Evolutionary conservation across 768 basidiomycete genomes (phyloP).

Genomic region (Mycena leptocephala): DNA sequence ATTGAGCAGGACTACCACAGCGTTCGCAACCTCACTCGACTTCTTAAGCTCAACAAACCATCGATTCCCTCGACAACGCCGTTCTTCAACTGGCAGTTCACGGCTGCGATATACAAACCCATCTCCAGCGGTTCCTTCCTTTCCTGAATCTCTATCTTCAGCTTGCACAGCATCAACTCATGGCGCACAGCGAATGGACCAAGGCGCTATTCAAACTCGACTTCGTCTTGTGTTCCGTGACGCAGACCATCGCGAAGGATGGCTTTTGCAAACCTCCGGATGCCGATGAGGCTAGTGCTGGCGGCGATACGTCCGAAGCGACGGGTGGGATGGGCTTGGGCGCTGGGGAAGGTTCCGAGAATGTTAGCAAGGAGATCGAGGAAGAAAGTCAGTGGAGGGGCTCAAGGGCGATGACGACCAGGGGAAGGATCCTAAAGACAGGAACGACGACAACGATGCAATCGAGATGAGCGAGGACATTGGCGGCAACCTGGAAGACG

Average conservation of each 20-base stretch:
- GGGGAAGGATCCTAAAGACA: conserved; percentile 60
- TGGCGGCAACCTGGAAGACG: conserved; percentile 88
- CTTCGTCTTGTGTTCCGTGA: conserved; percentile 82
- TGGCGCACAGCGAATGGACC: conserved; percentile 73
- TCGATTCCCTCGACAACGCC: conserved; percentile 56
- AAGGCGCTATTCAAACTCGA: conserved; percentile 89
- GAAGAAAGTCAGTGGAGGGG: conserved; percentile 98
- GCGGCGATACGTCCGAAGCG: conserved; percentile 64
- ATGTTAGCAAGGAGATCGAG: conserved; percentile 95
- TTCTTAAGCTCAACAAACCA: conserved; percentile 66
- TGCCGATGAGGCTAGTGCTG: conserved; percentile 67
- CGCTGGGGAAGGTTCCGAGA: conserved; percentile 86
- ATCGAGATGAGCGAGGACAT: conserved; percentile 95
- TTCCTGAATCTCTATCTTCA: conserved; percentile 80
- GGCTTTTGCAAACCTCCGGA: conserved; percentile 97
- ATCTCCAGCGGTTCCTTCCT: conserved; percentile 71
- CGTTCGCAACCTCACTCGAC: conserved; percentile 62
- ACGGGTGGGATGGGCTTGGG: conserved; percentile 91
- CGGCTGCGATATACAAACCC: conserved; percentile 48
- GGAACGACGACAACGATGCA: conserved; percentile 78
- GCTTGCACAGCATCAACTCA: conserved; percentile 73
- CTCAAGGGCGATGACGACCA: conserved; percentile 78
- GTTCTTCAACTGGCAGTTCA: conserved; percentile 57
- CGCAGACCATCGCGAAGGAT: conserved; percentile 82
- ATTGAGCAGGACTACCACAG: conserved; percentile 64